Evolutionary conservation across 768 basidiomycete genomes (phyloP), one percentile per base, ranked within the genome.

Genomic region (Inosperma sp.): DNA sequence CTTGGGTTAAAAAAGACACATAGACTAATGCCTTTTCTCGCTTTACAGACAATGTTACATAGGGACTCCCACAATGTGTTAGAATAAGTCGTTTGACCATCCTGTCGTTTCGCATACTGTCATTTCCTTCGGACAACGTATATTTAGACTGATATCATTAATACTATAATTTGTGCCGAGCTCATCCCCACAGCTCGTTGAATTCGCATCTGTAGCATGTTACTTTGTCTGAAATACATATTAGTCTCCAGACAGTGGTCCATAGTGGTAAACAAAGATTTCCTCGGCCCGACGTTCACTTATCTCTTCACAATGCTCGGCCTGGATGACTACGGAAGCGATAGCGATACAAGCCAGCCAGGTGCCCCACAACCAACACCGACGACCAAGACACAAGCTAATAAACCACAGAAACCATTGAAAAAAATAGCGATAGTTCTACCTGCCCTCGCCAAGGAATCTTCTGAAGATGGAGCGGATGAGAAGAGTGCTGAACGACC

Each of bases 321-420:
- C 26, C 74, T 90, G 52, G 86, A 85, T 59, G 80, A 75, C 72
- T 89, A 90, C 59, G 86, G 85, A 55, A 90, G 87, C 59, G 82
- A 86, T 56, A 77, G 72, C 60, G 83, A 80, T 51, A 61, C 65
- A n/a, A 41, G 41, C 22, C 41, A 5, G 16, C 65, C 68, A 36
- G 65, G 64, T 10, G 55, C 62, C 1, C 62, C 71, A 50, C 66
- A 68, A 34, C 53, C 47, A 51, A 31, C 54, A 22, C 42, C 59
- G 30, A 33, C 56, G 27, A 47, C 53, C 52, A 46, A 56, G 19
- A 48, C 60, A 33, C 29, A 62, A n/a, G 49, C 59, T 49, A 46
- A 57, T 5, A 77, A 66, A 66, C 67, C 57, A 59, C 82, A 78
- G 56, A 73, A 68, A 22, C 62, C 61, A 19, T 62, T 70, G n/a